phyloP scores from a whole-genome alignment of 176 grass and related monocot species.

The Leersia perrieri region DNA sequence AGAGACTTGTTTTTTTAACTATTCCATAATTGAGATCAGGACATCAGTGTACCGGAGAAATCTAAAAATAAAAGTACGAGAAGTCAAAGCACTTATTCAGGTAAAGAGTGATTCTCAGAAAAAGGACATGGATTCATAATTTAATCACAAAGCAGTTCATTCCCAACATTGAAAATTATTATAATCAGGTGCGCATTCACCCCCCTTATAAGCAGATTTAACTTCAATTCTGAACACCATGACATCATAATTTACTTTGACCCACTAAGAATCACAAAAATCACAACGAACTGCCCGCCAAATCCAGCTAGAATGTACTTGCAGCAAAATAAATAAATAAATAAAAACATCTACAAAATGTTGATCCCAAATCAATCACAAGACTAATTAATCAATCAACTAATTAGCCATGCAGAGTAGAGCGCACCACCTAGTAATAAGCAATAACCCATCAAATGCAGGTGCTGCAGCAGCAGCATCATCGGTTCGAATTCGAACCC shows the following conservation, averaged over 20 bases:
- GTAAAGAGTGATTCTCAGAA: not conserved
- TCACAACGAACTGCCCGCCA: not conserved
- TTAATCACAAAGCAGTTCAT: not conserved
- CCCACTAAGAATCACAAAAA: slow-evolving; percentile 12
- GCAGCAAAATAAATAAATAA: no score
- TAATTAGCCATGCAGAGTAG: not conserved
- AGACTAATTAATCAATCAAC: not conserved
- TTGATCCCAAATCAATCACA: not conserved
- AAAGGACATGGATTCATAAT: not conserved
- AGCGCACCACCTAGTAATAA: not conserved
- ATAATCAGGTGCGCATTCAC: not conserved
- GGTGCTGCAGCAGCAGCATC: not conserved
- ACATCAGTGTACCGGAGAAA: not conserved
- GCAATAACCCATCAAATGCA: not conserved
- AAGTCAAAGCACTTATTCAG: not conserved
- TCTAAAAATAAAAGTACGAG: not conserved
- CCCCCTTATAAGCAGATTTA: not conserved
- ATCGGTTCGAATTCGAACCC: not conserved
- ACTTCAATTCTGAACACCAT: not conserved
- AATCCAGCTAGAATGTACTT: slow-evolving; percentile 2
- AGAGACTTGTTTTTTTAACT: not conserved
- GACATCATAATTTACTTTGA: not conserved
- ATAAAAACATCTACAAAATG: not conserved
- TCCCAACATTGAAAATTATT: not conserved
- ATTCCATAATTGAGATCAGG: not conserved